Conservation (phyloP, 129 eudicot genomes). For the Scalesia atractyloides region DNA sequence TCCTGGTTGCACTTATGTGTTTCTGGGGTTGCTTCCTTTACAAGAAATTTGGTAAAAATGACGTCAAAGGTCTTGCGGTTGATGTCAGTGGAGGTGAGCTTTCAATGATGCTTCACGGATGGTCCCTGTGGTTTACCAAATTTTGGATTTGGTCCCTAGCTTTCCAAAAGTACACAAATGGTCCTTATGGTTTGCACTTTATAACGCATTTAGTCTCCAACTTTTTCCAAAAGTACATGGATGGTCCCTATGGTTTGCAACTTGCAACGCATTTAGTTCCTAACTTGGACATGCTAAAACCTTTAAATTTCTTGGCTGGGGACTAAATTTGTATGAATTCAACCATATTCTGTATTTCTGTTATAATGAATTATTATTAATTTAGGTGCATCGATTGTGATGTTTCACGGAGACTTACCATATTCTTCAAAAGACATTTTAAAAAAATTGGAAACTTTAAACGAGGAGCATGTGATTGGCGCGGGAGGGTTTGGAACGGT, state of each 20-base stretch:
- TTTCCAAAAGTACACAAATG: too few relatives aligned
- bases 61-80: slow-evolving; percentile 70
- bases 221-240: too few relatives aligned
- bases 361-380: slow-evolving; percentile 14
- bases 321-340: background rate
- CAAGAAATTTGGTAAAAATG: slow-evolving; percentile 88
- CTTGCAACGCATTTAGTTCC: too few relatives aligned
- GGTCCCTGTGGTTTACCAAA: too few relatives aligned
- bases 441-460: slow-evolving; percentile 75
- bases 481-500: slow-evolving; percentile 97
- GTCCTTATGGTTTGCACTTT: too few relatives aligned
- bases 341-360: background rate
- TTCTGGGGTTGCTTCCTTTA: slow-evolving; percentile 98
- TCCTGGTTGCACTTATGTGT: slow-evolving; percentile 97
- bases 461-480: slow-evolving; percentile 92
- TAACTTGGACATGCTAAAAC: too few relatives aligned
- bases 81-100: slow-evolving; percentile 86
- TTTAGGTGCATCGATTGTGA: slow-evolving; percentile 96
- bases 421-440: slow-evolving; percentile 93
- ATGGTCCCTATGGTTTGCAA: too few relatives aligned
- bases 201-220: too few relatives aligned
- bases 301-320: too few relatives aligned
- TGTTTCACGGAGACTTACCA: slow-evolving; percentile 99
- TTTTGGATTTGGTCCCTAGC: too few relatives aligned
- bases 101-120: background rate